A percentile compares a stretch with the other conserved stretches of the same genome.
Conservation (phyloP, 306 rosid genomes). For the Castanea sativa region DNA sequence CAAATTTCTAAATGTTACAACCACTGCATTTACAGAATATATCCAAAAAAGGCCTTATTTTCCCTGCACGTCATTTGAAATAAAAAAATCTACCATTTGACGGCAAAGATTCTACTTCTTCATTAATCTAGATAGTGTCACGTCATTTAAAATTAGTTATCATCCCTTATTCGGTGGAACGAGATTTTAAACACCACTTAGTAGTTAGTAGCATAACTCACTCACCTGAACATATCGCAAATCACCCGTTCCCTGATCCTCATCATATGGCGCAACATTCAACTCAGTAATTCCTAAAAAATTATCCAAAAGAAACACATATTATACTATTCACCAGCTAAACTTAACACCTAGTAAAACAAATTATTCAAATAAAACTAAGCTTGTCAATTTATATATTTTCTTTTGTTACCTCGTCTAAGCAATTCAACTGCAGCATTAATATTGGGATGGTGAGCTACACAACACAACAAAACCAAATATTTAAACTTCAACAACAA, state of each 20-base stretch:
- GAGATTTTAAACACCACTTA: too few relatives aligned
- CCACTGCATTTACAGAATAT: neutral
- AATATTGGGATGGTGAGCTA: conserved; percentile 97
- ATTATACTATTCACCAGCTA: neutral
- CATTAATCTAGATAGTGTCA: too few relatives aligned
- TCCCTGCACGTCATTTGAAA: neutral
- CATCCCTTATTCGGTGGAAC: too few relatives aligned
- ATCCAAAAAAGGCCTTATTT: neutral
- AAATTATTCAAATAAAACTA: neutral
- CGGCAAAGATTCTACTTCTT: fast-evolving
- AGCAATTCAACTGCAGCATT: conserved; percentile 83
- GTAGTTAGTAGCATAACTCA: neutral
- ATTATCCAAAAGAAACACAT: conserved; percentile 9
- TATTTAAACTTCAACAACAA: conserved; percentile 1
- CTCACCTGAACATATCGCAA: conserved; percentile 85
- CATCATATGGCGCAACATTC: conserved; percentile 62
- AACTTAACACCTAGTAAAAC: neutral
- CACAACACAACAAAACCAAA: neutral
- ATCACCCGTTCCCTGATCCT: conserved; percentile 82
- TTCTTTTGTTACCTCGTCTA: conserved; percentile 42
- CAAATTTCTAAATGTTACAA: conserved; percentile 3
- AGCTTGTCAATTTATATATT: neutral
- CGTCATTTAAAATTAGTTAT: too few relatives aligned
- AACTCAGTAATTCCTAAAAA: conserved; percentile 63
- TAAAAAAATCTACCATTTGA: too few relatives aligned